A percentile compares a stretch with the other conserved stretches of the same genome.
Conservation (phyloP, 2,329 filamentous ascomycete species). For the Trichophyton verrucosum region DNA sequence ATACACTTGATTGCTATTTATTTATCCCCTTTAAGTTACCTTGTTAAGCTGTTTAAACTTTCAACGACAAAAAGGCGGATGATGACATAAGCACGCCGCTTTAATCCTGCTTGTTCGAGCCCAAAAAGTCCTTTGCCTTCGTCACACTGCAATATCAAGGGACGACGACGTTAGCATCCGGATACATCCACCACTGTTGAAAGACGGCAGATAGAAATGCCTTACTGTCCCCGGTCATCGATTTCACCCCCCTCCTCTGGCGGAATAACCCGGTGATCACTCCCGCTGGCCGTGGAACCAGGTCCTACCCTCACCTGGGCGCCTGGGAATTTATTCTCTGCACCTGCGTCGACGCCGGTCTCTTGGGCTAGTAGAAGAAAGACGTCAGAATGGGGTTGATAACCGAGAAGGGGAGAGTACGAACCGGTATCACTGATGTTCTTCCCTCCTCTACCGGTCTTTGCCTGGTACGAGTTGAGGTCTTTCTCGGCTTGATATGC, state of each 20-base stretch:
- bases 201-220: neutral
- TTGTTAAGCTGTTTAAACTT: too few species aligned
- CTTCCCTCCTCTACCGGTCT: slow-evolving; percentile 24
- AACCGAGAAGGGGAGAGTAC: neutral
- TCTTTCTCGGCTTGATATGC: slow-evolving; percentile 28
- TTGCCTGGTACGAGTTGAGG: slow-evolving; percentile 30
- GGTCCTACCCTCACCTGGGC: slow-evolving; percentile 28
- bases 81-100: neutral
- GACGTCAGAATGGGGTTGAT: neutral
- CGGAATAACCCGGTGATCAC: slow-evolving; percentile 30
- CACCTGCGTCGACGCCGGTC: slow-evolving; percentile 32
- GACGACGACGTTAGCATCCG: slow-evolving; percentile 1
- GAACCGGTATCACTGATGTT: slow-evolving; percentile 29
- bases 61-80: too few species aligned
- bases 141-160: slow-evolving; percentile 19
- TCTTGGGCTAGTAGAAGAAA: slow-evolving; percentile 22
- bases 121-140: slow-evolving; percentile 15
- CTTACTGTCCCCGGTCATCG: slow-evolving; percentile 29
- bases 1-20: too few species aligned
- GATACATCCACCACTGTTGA: neutral
- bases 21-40: too few species aligned
- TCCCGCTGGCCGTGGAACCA: slow-evolving; percentile 22
- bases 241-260: slow-evolving; percentile 30
- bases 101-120: neutral
- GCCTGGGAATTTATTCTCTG: slow-evolving; percentile 27